These are phyloP conservation scores for Colletotrichum sojae DNA, from an alignment of 2,329 filamentous ascomycete genomes.

Conservation along the genomic window DNA sequence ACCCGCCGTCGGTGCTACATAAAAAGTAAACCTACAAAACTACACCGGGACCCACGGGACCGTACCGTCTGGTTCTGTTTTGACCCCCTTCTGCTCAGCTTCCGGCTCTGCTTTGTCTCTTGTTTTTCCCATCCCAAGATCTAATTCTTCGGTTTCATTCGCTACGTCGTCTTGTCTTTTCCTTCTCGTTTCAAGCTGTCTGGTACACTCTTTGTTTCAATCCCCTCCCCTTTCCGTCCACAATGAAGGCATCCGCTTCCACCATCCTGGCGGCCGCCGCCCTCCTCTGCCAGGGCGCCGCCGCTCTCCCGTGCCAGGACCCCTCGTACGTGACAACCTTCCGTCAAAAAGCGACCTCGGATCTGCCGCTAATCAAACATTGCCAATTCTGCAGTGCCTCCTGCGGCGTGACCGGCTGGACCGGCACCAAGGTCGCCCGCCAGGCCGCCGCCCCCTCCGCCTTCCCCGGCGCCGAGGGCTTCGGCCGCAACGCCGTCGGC, in stretches of 20 bases:
- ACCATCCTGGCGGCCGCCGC: conserved; percentile 24
- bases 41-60: neutral
- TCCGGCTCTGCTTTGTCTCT: conserved; percentile 12
- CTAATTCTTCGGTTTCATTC: conserved; percentile 2
- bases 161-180: neutral
- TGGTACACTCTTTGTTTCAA: conserved; percentile 29
- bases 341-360: too few relatives aligned
- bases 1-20: conserved; percentile 14
- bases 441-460: conserved; percentile 48
- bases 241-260: conserved; percentile 33
- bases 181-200: conserved; percentile 22
- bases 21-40: conserved; percentile 21
- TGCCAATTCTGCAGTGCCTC: neutral
- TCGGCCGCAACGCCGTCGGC: conserved; percentile 61
- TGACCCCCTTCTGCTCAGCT: conserved; percentile 1
- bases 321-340: conserved; percentile 19
- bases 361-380: conserved; percentile 9
- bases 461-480: conserved; percentile 66
- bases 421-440: conserved; percentile 30
- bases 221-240: neutral
- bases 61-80: neutral
- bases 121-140: neutral
- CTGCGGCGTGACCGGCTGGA: conserved; percentile 18
- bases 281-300: conserved; percentile 17
- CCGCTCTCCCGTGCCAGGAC: conserved; percentile 28